phyloP scores from a whole-genome alignment of 768 basidiomycete genomes.

The Mycena galopus region DNA sequence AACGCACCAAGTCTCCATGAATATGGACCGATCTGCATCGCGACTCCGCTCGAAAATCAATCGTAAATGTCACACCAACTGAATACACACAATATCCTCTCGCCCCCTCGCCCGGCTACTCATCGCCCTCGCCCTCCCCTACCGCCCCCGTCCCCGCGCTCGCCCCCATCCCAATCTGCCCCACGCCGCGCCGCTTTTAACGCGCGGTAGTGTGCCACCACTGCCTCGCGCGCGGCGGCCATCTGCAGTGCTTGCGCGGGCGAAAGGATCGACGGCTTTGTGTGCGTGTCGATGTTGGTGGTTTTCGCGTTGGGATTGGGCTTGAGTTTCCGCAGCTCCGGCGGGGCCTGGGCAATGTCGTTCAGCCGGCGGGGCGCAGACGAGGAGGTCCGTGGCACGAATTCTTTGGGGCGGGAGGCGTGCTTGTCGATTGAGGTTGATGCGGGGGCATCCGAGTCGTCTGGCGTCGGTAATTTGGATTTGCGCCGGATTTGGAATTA shows the following conservation, averaged over 20 bases:
- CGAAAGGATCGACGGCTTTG: constrained; percentile 59
- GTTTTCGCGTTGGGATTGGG: constrained; percentile 34
- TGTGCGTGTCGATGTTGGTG: too few relatives aligned
- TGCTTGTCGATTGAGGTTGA: constrained; percentile 29
- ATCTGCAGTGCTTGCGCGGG: constrained; percentile 85
- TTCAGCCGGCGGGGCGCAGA: constrained; percentile 73
- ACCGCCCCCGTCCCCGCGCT: constrained; percentile 14
- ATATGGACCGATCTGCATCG: too few relatives aligned
- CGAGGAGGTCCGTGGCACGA: constrained; percentile 42
- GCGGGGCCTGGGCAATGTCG: constrained; percentile 79
- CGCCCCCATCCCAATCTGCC: constrained; percentile 2
- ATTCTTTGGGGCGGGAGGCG: constrained; percentile 41
- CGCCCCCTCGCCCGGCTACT: too few relatives aligned
- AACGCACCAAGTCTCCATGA: too few relatives aligned
- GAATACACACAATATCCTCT: too few relatives aligned
- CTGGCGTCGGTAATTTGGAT: too few relatives aligned
- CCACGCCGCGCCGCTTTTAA: constrained; percentile 66
- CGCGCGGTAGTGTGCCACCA: constrained; percentile 67
- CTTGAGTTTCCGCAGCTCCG: constrained; percentile 69
- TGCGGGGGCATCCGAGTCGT: constrained; percentile 30
- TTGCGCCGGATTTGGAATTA: too few relatives aligned
- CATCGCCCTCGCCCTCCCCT: constrained; percentile 12
- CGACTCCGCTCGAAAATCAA: too few relatives aligned
- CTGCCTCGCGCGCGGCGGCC: constrained; percentile 81
- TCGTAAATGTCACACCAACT: too few relatives aligned